Conservation (phyloP, 2,329 filamentous ascomycete species). For the Truncatella angustata region DNA sequence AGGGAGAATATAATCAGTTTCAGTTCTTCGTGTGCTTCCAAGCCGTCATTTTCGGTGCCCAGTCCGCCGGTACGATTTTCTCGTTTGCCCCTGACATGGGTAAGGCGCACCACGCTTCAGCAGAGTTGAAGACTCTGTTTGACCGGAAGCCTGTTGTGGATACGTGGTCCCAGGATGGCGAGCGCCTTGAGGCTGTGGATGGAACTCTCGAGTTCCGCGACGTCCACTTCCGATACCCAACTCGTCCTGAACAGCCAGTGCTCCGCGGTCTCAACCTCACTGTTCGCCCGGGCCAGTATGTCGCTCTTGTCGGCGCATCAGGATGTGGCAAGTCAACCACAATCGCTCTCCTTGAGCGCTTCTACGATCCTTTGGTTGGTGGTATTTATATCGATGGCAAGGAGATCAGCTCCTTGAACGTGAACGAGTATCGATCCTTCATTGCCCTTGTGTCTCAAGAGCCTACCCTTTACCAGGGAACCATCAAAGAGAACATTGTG, state of each 20-base stretch:
- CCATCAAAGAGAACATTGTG: conserved; percentile 85
- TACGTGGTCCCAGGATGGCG: conserved; percentile 72
- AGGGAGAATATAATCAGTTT: conserved; percentile 70
- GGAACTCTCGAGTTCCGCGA: conserved; percentile 86
- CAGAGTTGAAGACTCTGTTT: conserved; percentile 77
- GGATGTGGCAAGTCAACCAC: conserved; percentile 95
- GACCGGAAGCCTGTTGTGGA: conserved; percentile 82
- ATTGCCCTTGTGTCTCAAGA: conserved; percentile 92
- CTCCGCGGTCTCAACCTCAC: conserved; percentile 77
- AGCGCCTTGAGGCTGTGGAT: conserved; percentile 60
- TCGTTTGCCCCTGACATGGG: conserved; percentile 90
- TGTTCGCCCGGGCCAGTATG: conserved; percentile 75
- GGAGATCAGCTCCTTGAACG: conserved; percentile 76
- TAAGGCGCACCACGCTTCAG: conserved; percentile 83
- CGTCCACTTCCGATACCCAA: conserved; percentile 93
- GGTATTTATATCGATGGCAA: conserved; percentile 79
- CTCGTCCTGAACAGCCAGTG: conserved; percentile 86
- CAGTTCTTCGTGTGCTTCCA: conserved; percentile 93
- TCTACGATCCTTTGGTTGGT: conserved; percentile 85
- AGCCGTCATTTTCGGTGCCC: conserved; percentile 84
- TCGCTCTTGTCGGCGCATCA: conserved; percentile 89
- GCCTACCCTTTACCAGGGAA: conserved; percentile 91
- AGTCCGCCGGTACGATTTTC: conserved; percentile 87
- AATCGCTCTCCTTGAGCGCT: conserved; percentile 86
- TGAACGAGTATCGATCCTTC: conserved; percentile 81